Percentiles rank a stretch among this genome's conserved stretches.
Conservation (phyloP, 2,329 filamentous ascomycete genomes). For the Madurella mycetomatis region DNA sequence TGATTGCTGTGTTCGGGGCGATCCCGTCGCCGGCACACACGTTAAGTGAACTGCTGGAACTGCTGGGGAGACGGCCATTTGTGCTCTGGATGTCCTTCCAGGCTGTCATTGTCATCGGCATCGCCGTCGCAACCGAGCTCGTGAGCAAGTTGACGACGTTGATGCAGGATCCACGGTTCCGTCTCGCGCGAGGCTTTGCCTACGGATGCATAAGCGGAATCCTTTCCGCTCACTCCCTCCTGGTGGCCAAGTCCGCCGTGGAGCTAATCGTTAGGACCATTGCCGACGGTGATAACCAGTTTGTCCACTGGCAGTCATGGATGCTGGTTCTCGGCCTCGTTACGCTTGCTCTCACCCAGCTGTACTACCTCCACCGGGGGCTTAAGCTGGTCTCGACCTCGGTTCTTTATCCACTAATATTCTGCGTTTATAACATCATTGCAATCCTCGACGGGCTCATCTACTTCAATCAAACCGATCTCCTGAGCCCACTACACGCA, state of each 20-base stretch:
- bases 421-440: slow-evolving; percentile 99
- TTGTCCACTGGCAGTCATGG: slow-evolving; percentile 94
- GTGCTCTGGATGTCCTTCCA: slow-evolving; percentile 86
- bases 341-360: slow-evolving; percentile 75
- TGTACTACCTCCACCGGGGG: slow-evolving; percentile 92
- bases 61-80: slow-evolving; percentile 72
- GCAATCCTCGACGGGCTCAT: slow-evolving; percentile 96
- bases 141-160: slow-evolving; percentile 48
- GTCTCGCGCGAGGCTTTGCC: slow-evolving; percentile 73
- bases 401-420: slow-evolving; percentile 92
- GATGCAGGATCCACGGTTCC: slow-evolving; percentile 61
- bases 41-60: slow-evolving; percentile 70
- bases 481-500: slow-evolving; percentile 70
- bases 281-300: slow-evolving; percentile 83
- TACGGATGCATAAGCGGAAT: slow-evolving; percentile 91
- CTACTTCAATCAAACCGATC: slow-evolving; percentile 86
- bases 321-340: slow-evolving; percentile 79
- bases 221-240: slow-evolving; percentile 84
- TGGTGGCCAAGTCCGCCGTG: slow-evolving; percentile 94
- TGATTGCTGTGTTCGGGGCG: slow-evolving; percentile 92
- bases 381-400: slow-evolving; percentile 94
- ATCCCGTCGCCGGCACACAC: slow-evolving; percentile 90
- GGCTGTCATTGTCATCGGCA: slow-evolving; percentile 63
- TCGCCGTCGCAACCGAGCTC: slow-evolving; percentile 60
- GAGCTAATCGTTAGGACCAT: slow-evolving; percentile 86